Evolutionary conservation across 768 basidiomycete species (phyloP), one percentile per base, ranked within the genome.

Genomic region (Myochromella boudieri): DNA sequence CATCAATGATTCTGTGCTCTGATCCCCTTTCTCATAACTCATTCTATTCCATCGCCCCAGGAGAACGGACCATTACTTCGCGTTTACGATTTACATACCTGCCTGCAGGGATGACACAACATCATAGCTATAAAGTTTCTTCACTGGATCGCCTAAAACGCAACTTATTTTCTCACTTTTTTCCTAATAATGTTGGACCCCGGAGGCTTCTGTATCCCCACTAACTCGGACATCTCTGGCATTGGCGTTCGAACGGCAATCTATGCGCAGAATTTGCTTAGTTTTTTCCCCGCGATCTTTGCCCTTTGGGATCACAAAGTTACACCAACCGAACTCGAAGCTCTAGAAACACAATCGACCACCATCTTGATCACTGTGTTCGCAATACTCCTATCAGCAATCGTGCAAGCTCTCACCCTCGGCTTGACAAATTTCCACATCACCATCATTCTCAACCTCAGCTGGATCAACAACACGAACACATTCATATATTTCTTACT

Each of bases 401-500:
- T 61, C 20, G 49, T 62, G 7, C 49, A 62, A 45, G 61, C 55
- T 1, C 15, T 15, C 21, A 54, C 54, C 0, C 6, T 32, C 4
- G 48, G 46, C 6, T 18, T 65, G 7, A 42, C 57, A 4, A 53
- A 41, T 21, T 61, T 53, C 44, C 58, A 63, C 42, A 55, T 45
- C 4, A 46, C 32, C 28, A 52, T 65, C 39, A 44, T 67, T 15
- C 61, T 65, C 37, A 53, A 51, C 33, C 53, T 60, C 34, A 59
- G 57, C 47, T 65, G 62, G 61, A 59, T 59, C 49, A 61, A 56
- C 40, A 60, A 60, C 34, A 60, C 56, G 5, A 62, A 55, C 29
- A 11, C 40, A 14, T 53, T 45, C 40, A 49, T 49, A 18, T 46
- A 49, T n/a, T 37, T 53, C n/a, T 34, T 53, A 29, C 53, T 59